Conservation (phyloP, 1,284 basidiomycete genomes). For the Coriolopsis trogii region DNA sequence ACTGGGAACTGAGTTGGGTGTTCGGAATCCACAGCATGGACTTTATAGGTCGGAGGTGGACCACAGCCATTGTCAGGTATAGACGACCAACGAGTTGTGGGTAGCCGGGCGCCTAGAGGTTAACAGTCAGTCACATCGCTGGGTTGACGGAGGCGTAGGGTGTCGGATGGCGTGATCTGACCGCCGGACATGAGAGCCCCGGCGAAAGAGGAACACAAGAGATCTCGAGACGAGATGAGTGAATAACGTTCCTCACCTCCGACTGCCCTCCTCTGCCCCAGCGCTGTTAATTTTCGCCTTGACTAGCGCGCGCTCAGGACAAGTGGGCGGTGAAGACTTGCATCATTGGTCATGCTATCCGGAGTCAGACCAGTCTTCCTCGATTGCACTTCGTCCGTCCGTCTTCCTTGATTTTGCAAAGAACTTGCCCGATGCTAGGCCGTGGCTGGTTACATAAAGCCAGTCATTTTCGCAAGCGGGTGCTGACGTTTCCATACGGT, state of each 20-base stretch:
- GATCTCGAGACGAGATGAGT: conserved; percentile 6
- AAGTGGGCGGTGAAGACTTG: conserved; percentile 16
- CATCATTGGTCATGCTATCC: conserved; percentile 15
- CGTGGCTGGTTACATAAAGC: conserved; percentile 18
- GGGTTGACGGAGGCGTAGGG: conserved; percentile 13
- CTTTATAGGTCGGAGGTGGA: conserved; percentile 19
- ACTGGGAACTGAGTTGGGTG: conserved; percentile 4
- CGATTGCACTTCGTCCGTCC: conserved; percentile 3
- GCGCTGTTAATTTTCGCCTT: conserved; percentile 18
- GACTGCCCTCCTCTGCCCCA: conserved; percentile 8
- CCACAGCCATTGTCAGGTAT: conserved; percentile 23
- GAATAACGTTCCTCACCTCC: conserved; percentile 11
- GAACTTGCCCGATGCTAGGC: conserved; percentile 20
- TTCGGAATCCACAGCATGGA: background rate
- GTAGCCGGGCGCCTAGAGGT: too few relatives aligned
- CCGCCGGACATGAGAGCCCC: conserved; percentile 16
- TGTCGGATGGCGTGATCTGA: conserved; percentile 22
- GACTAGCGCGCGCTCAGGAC: conserved; percentile 4
- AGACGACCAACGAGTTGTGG: too few relatives aligned
- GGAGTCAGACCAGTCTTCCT: too few relatives aligned
- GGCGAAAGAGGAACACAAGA: conserved; percentile 5
- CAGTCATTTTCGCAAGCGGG: conserved; percentile 5
- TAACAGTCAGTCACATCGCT: conserved; percentile 13
- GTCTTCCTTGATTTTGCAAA: conserved; percentile 8
- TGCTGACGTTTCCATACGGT: conserved; percentile 18